A percentile compares a stretch with the other conserved stretches of the same genome.
phyloP scores from a whole-genome alignment of 768 basidiomycete species.

The Mycena galericulata region DNA sequence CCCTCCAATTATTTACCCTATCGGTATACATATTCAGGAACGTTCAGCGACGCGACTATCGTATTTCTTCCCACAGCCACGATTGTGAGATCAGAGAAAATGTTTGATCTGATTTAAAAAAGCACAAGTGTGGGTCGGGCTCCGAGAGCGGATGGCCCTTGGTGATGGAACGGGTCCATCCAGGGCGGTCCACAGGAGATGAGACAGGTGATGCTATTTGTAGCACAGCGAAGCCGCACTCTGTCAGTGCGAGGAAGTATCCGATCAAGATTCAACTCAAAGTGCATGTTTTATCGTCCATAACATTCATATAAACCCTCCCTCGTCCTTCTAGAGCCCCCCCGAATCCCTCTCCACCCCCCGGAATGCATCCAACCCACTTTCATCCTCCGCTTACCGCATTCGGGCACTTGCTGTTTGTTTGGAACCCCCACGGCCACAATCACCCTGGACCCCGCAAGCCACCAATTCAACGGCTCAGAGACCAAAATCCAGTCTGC shows the following conservation, averaged over 20 bases:
- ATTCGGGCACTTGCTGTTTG: slow-evolving; percentile 19
- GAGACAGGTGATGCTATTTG: slow-evolving; percentile 30
- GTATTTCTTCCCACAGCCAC: too few species aligned
- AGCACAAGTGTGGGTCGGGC: background rate
- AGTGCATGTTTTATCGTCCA: slow-evolving; percentile 13
- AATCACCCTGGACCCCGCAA: slow-evolving; percentile 5
- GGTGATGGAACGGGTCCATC: background rate
- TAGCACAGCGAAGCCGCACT: slow-evolving; percentile 34
- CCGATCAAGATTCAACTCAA: slow-evolving; percentile 28
- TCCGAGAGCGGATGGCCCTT: background rate
- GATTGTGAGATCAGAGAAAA: background rate
- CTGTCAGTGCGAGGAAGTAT: slow-evolving; percentile 28
- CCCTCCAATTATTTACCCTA: too few species aligned
- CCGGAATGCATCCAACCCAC: background rate
- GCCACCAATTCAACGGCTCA: too few species aligned
- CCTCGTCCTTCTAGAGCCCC: background rate
- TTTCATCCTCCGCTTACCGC: slow-evolving; percentile 14
- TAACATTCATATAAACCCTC: slow-evolving; percentile 4
- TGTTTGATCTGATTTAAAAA: background rate
- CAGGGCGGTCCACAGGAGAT: background rate
- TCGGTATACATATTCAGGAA: too few species aligned
- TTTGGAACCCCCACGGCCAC: background rate
- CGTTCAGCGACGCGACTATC: too few species aligned
- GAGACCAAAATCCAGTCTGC: background rate
- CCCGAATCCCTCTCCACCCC: too few species aligned